Conservation (phyloP, 2,329 filamentous ascomycete species). For the Ophiostoma sp. region DNA sequence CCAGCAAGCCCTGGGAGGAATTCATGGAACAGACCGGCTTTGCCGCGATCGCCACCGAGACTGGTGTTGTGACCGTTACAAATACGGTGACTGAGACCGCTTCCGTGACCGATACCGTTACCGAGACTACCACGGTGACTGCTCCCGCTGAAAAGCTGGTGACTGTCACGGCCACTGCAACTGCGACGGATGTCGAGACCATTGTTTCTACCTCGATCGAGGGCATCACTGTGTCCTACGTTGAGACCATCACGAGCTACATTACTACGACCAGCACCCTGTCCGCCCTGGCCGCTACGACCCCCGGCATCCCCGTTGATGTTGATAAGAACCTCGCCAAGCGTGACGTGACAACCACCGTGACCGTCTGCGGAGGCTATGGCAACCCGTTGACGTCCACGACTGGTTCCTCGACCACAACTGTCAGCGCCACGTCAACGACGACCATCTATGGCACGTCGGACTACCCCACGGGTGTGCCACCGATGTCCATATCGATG, state of each 20-base stretch:
- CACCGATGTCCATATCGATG: neutral
- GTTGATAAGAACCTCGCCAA: neutral
- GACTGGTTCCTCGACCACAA: neutral
- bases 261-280: neutral
- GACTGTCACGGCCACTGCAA: neutral
- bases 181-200: neutral
- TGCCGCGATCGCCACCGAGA: neutral
- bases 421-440: slow-evolving; percentile 4
- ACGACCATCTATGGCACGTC: neutral
- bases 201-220: neutral
- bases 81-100: neutral
- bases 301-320: neutral
- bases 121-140: neutral
- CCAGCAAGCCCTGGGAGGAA: neutral
- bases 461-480: neutral
- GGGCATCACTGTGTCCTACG: neutral
- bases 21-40: slow-evolving; percentile 4
- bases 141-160: neutral
- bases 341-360: slow-evolving; percentile 13
- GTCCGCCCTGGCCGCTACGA: neutral
- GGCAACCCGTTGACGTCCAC: slow-evolving; percentile 14
- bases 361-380: slow-evolving; percentile 18
- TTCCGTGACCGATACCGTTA: neutral
- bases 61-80: neutral
- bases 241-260: neutral